A percentile compares a stretch with the other conserved stretches of the same genome.
Conservation (phyloP, 805 yeast species). For the Gaillardinia entomophila region DNA sequence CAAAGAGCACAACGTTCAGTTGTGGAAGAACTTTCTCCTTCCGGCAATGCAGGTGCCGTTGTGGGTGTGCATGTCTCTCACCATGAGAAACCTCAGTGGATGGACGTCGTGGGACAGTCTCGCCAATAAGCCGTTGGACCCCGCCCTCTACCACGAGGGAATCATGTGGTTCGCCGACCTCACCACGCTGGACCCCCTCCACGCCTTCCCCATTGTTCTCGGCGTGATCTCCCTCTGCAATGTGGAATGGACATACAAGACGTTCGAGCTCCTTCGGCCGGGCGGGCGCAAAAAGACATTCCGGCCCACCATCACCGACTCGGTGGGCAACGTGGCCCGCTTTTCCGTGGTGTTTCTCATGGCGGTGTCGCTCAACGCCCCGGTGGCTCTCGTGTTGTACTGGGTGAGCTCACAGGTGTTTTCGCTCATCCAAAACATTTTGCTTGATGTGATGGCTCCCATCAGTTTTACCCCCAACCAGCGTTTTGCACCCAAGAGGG, state of each 20-base stretch:
- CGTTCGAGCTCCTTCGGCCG: conserved; percentile 46
- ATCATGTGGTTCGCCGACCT: conserved; percentile 59
- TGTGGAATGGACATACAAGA: conserved; percentile 73
- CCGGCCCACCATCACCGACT: conserved; percentile 55
- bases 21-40: conserved; percentile 72
- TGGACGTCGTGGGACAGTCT: conserved; percentile 44
- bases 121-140: conserved; percentile 44
- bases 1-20: conserved; percentile 58
- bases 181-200: conserved; percentile 54
- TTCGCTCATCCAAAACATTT: conserved; percentile 69
- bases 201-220: conserved; percentile 60
- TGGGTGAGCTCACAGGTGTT: conserved; percentile 84
- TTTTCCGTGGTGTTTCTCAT: conserved; percentile 73
- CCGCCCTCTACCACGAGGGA: conserved; percentile 47
- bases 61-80: conserved; percentile 75
- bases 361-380: conserved; percentile 83
- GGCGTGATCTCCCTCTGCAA: conserved; percentile 72
- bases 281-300: conserved; percentile 35
- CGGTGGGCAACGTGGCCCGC: conserved; percentile 66
- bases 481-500: conserved; percentile 17
- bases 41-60: conserved; percentile 84
- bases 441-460: conserved; percentile 65
- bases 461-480: conserved; percentile 43
- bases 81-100: conserved; percentile 73
- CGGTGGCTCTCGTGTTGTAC: conserved; percentile 74